Base-by-base conservation (phyloP, 805 yeast species). In the Vanderwaltozyma verrucispora region DNA sequence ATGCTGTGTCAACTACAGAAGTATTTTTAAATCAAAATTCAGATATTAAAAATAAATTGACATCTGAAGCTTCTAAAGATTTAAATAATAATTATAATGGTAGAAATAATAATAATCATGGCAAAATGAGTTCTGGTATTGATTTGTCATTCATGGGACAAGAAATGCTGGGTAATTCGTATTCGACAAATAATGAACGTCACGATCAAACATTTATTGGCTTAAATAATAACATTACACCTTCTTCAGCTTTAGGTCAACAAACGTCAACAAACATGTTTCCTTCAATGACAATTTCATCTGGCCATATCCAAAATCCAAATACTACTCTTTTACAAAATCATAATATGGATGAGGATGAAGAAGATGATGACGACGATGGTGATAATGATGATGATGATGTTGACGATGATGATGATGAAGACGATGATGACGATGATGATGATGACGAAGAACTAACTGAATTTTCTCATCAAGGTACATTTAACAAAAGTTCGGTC, bases 1-100 rank as follows among this genome's bases (percentile, higher is more conserved):
- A 87, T 52, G 84, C 94, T 0, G 96, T 88, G 3, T 77, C 92
- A 9, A 89, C 96, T n/a, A 88, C 83, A 48, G 96, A 88, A 57
- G 96, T 88, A 42, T 88, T 88, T 54, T 66, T 88, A 48, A 64
- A 61, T n/a, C 39, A 27, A 15, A 18, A 33, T 8, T 24, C 27
- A 24, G n/a, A 13, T 24, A 11, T 24, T 12, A 24, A 24, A 7
- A 24, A 24, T 24, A 24, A 24, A 24, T 12, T 4, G 5, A 4
- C 11, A 8, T 24, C 27, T 10, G 27, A 24, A 24, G 11, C 11
- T 8, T 8, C 7, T 24, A 24, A 10, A 24, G 11, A 24, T 4
- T 24, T 13, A 10, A 5, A 7, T 24, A 12, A 24, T 10, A 24
- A 9, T 24, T 24, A 8, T 10, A 8, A 9, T 8, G 27, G 12